A percentile compares a stretch with the other conserved stretches of the same genome.
Evolutionary conservation across 108 stramenopile genomes (phyloP).

Genomic region (Nitzschia inconspicua): DNA sequence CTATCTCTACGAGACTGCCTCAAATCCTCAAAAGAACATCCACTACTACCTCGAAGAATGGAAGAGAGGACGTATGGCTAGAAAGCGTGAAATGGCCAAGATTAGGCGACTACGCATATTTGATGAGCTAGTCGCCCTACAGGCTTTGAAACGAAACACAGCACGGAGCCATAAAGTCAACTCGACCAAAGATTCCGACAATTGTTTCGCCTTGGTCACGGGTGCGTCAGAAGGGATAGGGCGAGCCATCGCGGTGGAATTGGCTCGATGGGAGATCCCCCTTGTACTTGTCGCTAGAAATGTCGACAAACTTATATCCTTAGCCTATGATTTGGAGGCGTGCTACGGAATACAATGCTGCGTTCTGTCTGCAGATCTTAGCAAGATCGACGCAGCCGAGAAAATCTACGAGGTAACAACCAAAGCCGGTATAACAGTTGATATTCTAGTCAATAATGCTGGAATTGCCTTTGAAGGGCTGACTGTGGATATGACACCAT

Average conservation of each 20-base stretch:
- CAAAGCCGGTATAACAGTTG: conserved; percentile 61
- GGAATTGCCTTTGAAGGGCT: conserved; percentile 65
- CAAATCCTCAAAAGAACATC: conserved; percentile 6
- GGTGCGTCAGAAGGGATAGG: conserved; percentile 84
- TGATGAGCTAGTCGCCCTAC: conserved; percentile 44
- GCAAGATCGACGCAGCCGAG: conserved; percentile 53
- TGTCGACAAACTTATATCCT: conserved; percentile 39
- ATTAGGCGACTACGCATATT: conserved; percentile 42
- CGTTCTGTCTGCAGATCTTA: conserved; percentile 70
- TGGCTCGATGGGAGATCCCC: conserved; percentile 81
- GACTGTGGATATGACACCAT: conserved; percentile 38
- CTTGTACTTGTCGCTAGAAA: conserved; percentile 81
- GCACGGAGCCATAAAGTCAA: neutral
- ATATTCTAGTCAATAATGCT: conserved; percentile 84
- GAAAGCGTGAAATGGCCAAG: conserved; percentile 31
- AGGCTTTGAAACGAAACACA: conserved; percentile 31
- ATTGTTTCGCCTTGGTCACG: conserved; percentile 77
- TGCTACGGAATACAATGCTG: conserved; percentile 79
- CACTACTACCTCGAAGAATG: conserved; percentile 2
- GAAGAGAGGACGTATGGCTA: conserved; percentile 19
- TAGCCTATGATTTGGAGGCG: conserved; percentile 76
- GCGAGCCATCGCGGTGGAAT: conserved; percentile 77
- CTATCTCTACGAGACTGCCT: conserved; percentile 6
- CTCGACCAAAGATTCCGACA: neutral
- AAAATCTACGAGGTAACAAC: conserved; percentile 62